Base-by-base conservation (phyloP, 2,329 filamentous ascomycete genomes). In the Curvularia spicifera region DNA sequence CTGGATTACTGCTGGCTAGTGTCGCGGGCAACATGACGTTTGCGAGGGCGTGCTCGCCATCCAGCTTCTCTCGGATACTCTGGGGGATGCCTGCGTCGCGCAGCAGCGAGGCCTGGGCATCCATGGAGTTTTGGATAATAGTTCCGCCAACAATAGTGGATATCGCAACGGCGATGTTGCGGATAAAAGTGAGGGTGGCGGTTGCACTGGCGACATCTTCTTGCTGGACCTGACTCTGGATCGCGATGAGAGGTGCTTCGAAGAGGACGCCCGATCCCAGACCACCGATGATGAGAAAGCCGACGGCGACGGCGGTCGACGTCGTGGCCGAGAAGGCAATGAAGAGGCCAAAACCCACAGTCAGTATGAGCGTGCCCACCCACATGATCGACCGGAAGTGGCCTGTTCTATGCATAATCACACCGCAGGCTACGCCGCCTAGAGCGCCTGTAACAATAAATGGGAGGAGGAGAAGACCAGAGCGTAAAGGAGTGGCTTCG, bases 401-500 rank as follows among this genome's bases (percentile, higher is more conserved):
- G 18, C 80, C 80, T 1, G 75, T 79, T 46, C 79, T 79, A 53
- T 79, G 77, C 29, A 83, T 81, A 57, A 80, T 71, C 18, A 84
- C 51, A 2, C 84, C 85, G 1, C 76, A 75, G 0, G 78, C 39
- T 3, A 85, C 78, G 33, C 79, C 82, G 1, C 77, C 71, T 7
- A 79, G 58, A 1, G 83, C 80, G 56, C 81, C 79, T 0, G 74
- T 71, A 3, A 79, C 61, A 18, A 75, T 85, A 40, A 88, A 83
- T 0, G 89, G 88, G 0, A 91, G 79, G 2, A 90, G 80, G 12
- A 89, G 82, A 0, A 89, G 64, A 66, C 82, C 82, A 0, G 86
- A 90, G n/a, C 80, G 79, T 33, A 90, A 77, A 0, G 88, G 86
- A 0, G 82, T 82, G 1, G 85, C 85, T 50, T 82, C 82, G 2